Base-by-base conservation (phyloP, 768 basidiomycete genomes). In the Trichaptum fuscoviolaceum region DNA sequence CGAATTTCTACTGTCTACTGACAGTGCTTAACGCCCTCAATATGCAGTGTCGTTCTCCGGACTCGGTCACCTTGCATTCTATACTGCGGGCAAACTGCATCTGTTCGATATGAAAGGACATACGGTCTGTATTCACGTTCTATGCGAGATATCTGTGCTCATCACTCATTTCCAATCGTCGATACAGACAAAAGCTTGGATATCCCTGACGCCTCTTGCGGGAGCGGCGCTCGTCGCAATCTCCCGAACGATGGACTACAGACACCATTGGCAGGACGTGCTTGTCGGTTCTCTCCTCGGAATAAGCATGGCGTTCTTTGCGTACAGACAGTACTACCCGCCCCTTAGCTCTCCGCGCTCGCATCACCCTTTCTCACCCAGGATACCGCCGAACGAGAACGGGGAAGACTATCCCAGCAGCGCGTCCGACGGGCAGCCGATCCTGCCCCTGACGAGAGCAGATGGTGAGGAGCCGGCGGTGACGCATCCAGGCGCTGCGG, bases 211-310 rank as follows among this genome's bases (percentile, higher is more conserved):
- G 0, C 97, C 96, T 1, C 83, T 96, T 60, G 77, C 87, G 35
- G 95, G 83, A 9, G 95, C 94, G 1, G 80, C 87, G 12, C 78
- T 93, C 4, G 89, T 93, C 9, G 92, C 92, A 2, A 87, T 95
- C 64, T 91, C 89, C 7, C 87, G 96, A 23, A 95, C 92, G 1
- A 95, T 96, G 91, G 95, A 96, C 76, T 90, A 90, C 70, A 85
- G 95, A 66, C 94, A 96, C 76, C 94, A 96, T 75, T 95, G 93
- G 91, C 87, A 93, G 6, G 96, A 99, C 70, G 91, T 97, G 58
- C 72, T 93, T 9, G 86, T 91, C 1, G 95, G 96, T 6, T 84
- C 88, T 2, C 64, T 89, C 30, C 80, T 98, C 8, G 96, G 96
- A 15, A 79, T 91, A 20, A 73, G 82, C 59, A 78, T 92, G 66